A percentile compares a stretch with the other conserved stretches of the same genome.
Evolutionary conservation across 306 rosid genomes (phyloP).

Genomic region (Citrullus amarus): DNA sequence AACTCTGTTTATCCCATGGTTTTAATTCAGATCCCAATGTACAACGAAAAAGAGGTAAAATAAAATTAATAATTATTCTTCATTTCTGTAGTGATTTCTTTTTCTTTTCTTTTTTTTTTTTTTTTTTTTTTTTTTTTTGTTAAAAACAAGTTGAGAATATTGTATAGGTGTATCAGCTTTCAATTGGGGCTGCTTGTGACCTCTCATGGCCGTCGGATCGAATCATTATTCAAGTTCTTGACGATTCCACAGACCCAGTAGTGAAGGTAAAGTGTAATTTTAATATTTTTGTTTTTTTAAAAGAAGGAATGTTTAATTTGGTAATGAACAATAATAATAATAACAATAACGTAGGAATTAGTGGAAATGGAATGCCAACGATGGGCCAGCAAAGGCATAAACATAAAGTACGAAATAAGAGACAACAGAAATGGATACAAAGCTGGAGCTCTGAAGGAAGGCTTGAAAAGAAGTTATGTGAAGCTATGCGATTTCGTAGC

Average conservation of each 20-base stretch:
- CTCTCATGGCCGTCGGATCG: slow-evolving; percentile 16
- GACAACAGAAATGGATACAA: slow-evolving; percentile 55
- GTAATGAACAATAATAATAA: not conserved
- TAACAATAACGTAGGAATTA: slow-evolving; percentile 20
- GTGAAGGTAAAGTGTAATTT: not conserved
- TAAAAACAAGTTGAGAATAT: too few relatives aligned
- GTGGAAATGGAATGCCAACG: slow-evolving; percentile 39
- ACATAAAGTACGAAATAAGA: slow-evolving; percentile 42
- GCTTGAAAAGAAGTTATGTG: slow-evolving; percentile 42
- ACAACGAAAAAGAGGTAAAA: slow-evolving; percentile 7
- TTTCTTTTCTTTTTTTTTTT: not conserved
- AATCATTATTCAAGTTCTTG: slow-evolving; percentile 10
- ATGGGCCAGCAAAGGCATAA: slow-evolving; percentile 49
- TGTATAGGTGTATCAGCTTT: slow-evolving; percentile 8
- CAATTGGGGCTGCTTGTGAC: slow-evolving; percentile 9
- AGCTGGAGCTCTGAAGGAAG: slow-evolving; percentile 60
- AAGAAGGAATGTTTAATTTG: too few relatives aligned
- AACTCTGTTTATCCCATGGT: slow-evolving; percentile 13
- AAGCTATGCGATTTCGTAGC: slow-evolving; percentile 44
- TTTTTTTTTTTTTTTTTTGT: not conserved
- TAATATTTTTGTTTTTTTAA: not conserved
- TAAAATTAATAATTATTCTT: too few relatives aligned
- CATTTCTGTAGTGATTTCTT: not conserved
- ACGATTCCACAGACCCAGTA: slow-evolving; percentile 11
- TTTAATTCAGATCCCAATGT: slow-evolving; percentile 14